phyloP scores from a whole-genome alignment of 495 filamentous ascomycete genomes.

The Podospora conica region DNA sequence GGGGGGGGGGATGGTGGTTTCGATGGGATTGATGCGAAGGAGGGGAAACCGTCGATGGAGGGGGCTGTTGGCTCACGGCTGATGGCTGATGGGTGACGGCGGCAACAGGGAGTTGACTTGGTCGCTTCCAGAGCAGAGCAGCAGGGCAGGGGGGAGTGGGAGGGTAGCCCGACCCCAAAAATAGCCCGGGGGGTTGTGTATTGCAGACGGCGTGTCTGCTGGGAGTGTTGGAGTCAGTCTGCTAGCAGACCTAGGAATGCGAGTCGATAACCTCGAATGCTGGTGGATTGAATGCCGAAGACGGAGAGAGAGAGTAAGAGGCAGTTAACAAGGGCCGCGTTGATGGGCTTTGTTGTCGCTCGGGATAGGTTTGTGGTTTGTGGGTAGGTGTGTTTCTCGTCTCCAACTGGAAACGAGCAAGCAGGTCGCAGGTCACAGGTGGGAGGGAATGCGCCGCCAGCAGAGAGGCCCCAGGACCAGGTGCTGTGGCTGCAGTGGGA shows the following conservation, averaged over 20 bases:
- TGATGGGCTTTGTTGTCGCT: not conserved
- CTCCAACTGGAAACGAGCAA: not conserved
- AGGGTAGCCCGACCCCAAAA: not conserved
- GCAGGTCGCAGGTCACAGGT: too few relatives aligned
- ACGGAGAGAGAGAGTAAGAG: not conserved
- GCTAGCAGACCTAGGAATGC: not conserved
- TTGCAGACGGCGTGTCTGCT: not conserved
- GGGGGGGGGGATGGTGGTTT: not conserved
- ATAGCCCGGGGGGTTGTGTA: not conserved
- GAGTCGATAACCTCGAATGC: not conserved
- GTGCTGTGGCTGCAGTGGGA: not conserved
- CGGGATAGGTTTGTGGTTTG: not conserved
- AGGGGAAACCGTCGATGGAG: constrained; percentile 13
- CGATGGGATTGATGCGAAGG: not conserved
- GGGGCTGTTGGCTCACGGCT: constrained; percentile 20
- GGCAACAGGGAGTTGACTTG: constrained; percentile 5
- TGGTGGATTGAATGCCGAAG: not conserved
- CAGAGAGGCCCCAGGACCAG: not conserved
- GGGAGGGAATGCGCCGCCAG: not conserved
- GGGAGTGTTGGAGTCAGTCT: not conserved
- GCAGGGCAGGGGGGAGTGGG: not conserved
- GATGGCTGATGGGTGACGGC: constrained; percentile 20
- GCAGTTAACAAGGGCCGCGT: not conserved
- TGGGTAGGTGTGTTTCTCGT: constrained; percentile 3
- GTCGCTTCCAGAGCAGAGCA: constrained; percentile 8